A percentile compares a stretch with the other conserved stretches of the same genome.
These are phyloP conservation scores for Nicotiana noctiflora DNA, from an alignment of 257 asterid species.

Conservation along the genomic window DNA sequence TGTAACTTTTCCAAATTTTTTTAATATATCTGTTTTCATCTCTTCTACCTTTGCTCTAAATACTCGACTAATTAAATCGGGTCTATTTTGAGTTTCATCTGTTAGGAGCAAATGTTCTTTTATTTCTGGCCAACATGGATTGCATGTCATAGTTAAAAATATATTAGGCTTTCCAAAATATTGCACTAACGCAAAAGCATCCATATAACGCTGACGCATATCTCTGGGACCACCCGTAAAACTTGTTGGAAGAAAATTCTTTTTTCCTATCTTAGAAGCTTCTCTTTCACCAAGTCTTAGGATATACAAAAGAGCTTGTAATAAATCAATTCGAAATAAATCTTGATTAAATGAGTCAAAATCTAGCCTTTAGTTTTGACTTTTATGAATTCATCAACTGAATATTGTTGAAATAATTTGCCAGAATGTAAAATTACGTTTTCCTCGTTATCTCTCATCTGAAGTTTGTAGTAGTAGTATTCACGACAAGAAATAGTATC, in stretches of 20 bases:
- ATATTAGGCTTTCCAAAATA: too few species aligned
- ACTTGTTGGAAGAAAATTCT: not conserved
- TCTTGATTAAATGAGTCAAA: not conserved
- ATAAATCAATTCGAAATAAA: not conserved
- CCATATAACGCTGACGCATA: too few species aligned
- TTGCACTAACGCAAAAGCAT: too few species aligned
- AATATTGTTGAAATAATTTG: not conserved
- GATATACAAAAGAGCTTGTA: not conserved
- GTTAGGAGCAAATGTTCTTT: not conserved
- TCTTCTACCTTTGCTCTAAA: not conserved
- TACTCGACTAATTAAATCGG: not conserved
- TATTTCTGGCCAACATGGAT: not conserved
- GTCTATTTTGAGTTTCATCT: not conserved
- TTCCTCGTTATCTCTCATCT: not conserved
- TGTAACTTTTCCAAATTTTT: not conserved
- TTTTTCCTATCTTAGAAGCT: not conserved
- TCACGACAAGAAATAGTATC: not conserved
- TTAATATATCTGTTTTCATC: not conserved
- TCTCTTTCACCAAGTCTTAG: not conserved
- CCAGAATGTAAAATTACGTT: not conserved
- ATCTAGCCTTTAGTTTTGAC: not conserved
- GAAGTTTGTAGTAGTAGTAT: not conserved
- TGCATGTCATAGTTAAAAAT: too few species aligned
- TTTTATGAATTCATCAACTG: slow-evolving; percentile 8
- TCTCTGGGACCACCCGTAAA: not conserved